Evolutionary conservation across 2,329 filamentous ascomycete genomes (phyloP), one percentile per base, ranked within the genome.

Genomic region (Plectosphaerella plurivora): DNA sequence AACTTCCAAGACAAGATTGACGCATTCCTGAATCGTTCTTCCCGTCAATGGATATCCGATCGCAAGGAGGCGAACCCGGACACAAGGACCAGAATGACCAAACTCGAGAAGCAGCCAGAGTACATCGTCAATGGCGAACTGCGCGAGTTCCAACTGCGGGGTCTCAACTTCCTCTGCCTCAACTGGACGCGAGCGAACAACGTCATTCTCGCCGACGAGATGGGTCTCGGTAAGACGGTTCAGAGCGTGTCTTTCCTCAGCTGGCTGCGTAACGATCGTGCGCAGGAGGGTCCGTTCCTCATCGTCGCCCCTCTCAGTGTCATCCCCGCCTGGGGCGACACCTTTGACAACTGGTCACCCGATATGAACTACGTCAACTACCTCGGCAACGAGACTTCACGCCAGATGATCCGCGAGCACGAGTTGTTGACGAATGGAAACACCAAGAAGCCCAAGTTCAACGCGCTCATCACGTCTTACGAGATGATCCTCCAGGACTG

Each of bases 361-460:
- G 93, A 97, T 65, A 73, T 97, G 57, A 97, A 99, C 69, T 97
- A 97, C 68, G 89, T 99, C 53, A 90, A 97, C 50, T 99, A 99
- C 69, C 90, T 93, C 50, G 94, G 95, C 49, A 93, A 91, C 51
- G 88, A 94, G 66, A 82, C 87, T 35, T 87, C 94, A 33, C 89
- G 95, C 45, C 87, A 79, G 58, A 93, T 91, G 60, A 96, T 99
- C 57, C 86, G 88, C 37, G 90, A 97, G 45, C 87, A 96, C 62
- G 94, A 99, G 68, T 77, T 99, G 44, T 81, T 97, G 53, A 79
- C 91, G 6, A 89, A 95, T 65, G 88, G 88, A 35, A 96, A 96
- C 62, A 80, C 88, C 2, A 90, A 87, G 68, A 92, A 91, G 67
- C 88, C 89, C 56, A 97, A 96, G 68, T 99, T 99, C 77, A 94